Base-by-base conservation (phyloP, 257 asterid genomes). In the Cynanchum wilfordii region DNA sequence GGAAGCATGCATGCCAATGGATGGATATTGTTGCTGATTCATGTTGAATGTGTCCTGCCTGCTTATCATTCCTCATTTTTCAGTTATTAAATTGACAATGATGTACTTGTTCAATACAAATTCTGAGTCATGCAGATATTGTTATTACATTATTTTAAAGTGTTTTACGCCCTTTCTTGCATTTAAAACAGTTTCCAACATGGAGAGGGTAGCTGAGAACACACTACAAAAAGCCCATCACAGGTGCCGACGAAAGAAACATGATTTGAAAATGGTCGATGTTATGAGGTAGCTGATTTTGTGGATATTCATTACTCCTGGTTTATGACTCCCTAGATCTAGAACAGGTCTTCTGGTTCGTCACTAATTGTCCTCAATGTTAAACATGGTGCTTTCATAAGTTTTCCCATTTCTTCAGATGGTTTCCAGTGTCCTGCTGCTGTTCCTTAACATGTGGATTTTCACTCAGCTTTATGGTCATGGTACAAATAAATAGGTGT, bases 211-310 rank as follows among this genome's bases (percentile, higher is more conserved):
- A 20, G 93, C 90, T 7, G 96, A 94, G 83, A 91, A 85, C 86
- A 79, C 97, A 1, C 77, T 88, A 77, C 97, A 85, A 81, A 94
- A 94, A 84, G 84, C 92, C 74, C 96, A 91, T 83, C 97, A 93
- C 72, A 83, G 98, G 71, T 75, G 96, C 64, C 93, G 97, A 11
- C 93, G 96, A 22, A 94, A 90, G 96, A 94, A 94, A 76, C 86
- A 86, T 71, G 96, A 89, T 76, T 50, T 82, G 77, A 86, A 88
- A 84, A 87, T 89, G 95, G 82, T 82, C 8, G 96, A 87, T 72
- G 71, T 44, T 30, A 60, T 80, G 70, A 76, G 75, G 57, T 74
- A 78, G 73, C 75, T 73, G 27, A 56, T 54, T 50, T 4, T 59
- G 16, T 6, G 40, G 77, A 1, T 24, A 6, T 10, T 11, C 13